phyloP scores from a whole-genome alignment of 768 basidiomycete genomes.

The Tylopilus subfusipes region DNA sequence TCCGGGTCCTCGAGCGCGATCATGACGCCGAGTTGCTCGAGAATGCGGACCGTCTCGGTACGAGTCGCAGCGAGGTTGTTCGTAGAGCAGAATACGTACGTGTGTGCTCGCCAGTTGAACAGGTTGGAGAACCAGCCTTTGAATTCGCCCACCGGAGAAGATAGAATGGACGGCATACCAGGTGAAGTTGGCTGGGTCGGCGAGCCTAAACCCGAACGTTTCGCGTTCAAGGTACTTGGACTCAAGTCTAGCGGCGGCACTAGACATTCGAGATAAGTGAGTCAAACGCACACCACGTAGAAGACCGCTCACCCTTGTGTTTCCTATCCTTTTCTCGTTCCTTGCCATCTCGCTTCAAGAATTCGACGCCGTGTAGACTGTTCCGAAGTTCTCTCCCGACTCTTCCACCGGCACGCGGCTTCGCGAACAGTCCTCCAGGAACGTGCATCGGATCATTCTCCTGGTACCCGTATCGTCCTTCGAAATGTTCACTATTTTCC shows the following conservation, averaged over 20 bases:
- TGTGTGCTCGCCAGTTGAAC: conserved; percentile 83
- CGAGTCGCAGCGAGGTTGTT: conserved; percentile 60
- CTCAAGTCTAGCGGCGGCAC: conserved; percentile 50
- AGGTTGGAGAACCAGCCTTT: conserved; percentile 73
- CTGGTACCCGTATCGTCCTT: conserved; percentile 10
- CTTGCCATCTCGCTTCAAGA: conserved; percentile 33
- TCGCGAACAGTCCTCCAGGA: conserved; percentile 33
- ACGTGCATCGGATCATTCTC: conserved; percentile 19
- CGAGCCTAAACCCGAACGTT: conserved; percentile 32
- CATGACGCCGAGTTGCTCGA: conserved; percentile 60
- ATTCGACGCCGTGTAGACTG: conserved; percentile 35
- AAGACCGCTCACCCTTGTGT: conserved; percentile 42
- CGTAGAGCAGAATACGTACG: conserved; percentile 52
- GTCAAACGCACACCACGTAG: not conserved
- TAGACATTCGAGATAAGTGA: conserved; percentile 24
- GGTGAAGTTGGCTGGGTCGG: conserved; percentile 43
- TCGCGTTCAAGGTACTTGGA: not conserved
- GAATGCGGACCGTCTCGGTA: conserved; percentile 56
- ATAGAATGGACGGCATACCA: conserved; percentile 40
- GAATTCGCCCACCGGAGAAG: conserved; percentile 79
- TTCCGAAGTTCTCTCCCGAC: conserved; percentile 54
- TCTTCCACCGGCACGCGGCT: conserved; percentile 27
- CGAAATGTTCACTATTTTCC: conserved; percentile 34
- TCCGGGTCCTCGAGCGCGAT: conserved; percentile 54
- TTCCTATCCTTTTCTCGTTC: conserved; percentile 52